A percentile compares a stretch with the other conserved stretches of the same genome.
These are phyloP conservation scores for Haberlea rhodopensis DNA, from an alignment of 257 asterid species.

Conservation along the genomic window DNA sequence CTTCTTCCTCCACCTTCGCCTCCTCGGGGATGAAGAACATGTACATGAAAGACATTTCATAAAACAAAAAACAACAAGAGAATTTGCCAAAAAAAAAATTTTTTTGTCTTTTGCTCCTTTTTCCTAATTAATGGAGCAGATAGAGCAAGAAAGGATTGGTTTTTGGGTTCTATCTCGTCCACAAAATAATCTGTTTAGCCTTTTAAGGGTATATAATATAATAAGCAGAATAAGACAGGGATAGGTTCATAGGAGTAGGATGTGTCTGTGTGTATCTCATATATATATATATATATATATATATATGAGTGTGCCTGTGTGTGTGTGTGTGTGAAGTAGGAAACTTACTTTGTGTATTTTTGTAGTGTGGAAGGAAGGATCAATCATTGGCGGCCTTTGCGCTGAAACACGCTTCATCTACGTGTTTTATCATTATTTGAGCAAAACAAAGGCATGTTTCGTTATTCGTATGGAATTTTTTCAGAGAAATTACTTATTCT, in stretches of 20 bases:
- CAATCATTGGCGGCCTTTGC: constrained; percentile 35
- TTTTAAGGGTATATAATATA: too few relatives aligned
- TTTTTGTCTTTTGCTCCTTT: too few relatives aligned
- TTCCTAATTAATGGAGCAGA: not conserved
- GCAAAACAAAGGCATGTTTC: too few relatives aligned
- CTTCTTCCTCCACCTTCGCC: constrained; percentile 45
- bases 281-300: too few relatives aligned
- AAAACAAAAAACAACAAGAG: not conserved
- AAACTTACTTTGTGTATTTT: constrained; percentile 17
- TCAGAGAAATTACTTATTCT: too few relatives aligned
- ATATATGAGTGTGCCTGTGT: too few relatives aligned
- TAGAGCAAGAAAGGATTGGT: constrained; percentile 5
- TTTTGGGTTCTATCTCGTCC: constrained; percentile 8
- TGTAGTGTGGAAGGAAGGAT: constrained; percentile 2
- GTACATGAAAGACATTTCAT: constrained; percentile 34
- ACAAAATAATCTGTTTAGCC: constrained; percentile 22
- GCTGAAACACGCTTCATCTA: too few relatives aligned
- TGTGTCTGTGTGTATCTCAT: too few relatives aligned
- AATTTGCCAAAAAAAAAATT: not conserved
- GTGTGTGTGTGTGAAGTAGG: not conserved
- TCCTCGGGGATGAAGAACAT: constrained; percentile 49
- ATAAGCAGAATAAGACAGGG: too few relatives aligned
- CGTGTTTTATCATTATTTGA: too few relatives aligned
- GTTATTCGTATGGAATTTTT: too few relatives aligned
- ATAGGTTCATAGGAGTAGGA: too few relatives aligned